A percentile compares a stretch with the other conserved stretches of the same genome.
phyloP scores from a whole-genome alignment of 306 rosid species.

The Albizia julibrissin region DNA sequence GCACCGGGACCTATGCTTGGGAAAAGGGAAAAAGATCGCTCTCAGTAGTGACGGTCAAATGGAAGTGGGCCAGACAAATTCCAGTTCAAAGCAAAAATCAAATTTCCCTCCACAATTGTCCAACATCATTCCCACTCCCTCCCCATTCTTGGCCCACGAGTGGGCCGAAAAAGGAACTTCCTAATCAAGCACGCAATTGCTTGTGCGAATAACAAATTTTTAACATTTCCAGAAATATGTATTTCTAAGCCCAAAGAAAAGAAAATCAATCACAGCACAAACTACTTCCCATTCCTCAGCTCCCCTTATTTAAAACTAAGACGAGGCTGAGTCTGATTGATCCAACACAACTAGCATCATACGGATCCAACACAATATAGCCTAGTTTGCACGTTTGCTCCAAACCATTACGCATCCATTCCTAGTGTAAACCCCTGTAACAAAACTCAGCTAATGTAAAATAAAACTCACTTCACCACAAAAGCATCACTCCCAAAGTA shows the following conservation, averaged over 20 bases:
- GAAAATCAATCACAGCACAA: background rate
- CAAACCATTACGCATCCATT: background rate
- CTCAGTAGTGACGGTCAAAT: background rate
- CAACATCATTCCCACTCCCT: background rate
- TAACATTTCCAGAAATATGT: background rate
- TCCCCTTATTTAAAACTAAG: background rate
- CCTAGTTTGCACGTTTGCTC: background rate
- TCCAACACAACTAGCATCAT: background rate
- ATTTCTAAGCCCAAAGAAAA: no score
- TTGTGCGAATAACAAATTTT: background rate
- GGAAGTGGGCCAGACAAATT: background rate
- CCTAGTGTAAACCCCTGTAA: background rate
- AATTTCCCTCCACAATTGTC: background rate
- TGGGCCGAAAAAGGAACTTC: background rate
- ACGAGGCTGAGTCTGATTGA: conserved; percentile 1
- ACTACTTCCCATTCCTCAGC: conserved; percentile 3
- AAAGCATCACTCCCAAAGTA: background rate
- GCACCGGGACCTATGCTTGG: background rate
- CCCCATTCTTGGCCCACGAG: background rate
- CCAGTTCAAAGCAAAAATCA: background rate
- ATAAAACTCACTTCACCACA: background rate
- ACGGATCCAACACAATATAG: background rate
- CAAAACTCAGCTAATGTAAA: background rate
- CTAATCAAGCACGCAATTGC: conserved; percentile 1
- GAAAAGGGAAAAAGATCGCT: background rate